A percentile compares a stretch with the other conserved stretches of the same genome.
Conservation (phyloP, 225 moss, liverwort and hornwort species). For the Pleurozium schreberi region DNA sequence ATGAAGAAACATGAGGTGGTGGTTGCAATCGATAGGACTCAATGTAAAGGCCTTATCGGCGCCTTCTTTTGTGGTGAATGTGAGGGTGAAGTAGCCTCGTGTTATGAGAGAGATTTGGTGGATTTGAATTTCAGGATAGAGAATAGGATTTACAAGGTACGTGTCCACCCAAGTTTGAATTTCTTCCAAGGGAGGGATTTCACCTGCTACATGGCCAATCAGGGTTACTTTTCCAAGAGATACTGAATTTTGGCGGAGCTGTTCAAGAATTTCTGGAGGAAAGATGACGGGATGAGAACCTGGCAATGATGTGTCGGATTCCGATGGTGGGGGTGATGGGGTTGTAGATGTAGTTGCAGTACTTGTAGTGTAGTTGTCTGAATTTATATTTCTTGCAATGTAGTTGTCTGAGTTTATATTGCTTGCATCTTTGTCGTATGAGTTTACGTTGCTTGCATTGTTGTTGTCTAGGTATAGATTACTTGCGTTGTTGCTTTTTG, state of each 20-base stretch:
- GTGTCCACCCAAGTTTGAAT: not conserved
- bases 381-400: not conserved
- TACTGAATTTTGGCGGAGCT: not conserved
- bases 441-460: not conserved
- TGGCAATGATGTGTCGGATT: not conserved
- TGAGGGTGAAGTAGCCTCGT: conserved; percentile 13
- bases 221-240: conserved; percentile 1
- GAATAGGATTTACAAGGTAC: not conserved
- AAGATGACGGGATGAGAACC: not conserved
- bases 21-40: not conserved
- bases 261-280: not conserved
- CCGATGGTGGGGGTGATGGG: not conserved
- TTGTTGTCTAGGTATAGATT: not conserved
- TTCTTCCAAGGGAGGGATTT: not conserved
- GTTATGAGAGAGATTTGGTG: conserved; percentile 1
- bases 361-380: not conserved
- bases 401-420: not conserved
- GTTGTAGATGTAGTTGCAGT: not conserved
- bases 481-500: not conserved
- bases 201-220: conserved; percentile 6
- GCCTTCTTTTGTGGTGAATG: not conserved
- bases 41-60: not conserved
- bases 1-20: conserved; percentile 20
- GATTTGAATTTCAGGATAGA: not conserved
- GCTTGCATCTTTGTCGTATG: not conserved